Conservation (phyloP, 2,329 filamentous ascomycete genomes). For the Fusarium coffeatum region DNA sequence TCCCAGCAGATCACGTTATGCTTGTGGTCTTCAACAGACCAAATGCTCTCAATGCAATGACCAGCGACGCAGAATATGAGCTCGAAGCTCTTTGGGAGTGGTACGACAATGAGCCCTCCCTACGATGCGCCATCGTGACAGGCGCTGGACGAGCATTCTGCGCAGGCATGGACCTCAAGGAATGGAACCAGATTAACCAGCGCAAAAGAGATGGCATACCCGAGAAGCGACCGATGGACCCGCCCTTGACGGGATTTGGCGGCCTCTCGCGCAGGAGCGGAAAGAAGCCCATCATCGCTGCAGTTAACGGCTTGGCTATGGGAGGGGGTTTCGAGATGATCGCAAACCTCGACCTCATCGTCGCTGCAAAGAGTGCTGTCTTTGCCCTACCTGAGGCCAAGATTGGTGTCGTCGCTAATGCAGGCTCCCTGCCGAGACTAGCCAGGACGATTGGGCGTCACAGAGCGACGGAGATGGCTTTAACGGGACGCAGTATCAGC, state of each 20-base stretch:
- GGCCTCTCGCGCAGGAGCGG: slow-evolving; percentile 73
- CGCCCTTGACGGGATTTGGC: slow-evolving; percentile 65
- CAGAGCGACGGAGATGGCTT: slow-evolving; percentile 74
- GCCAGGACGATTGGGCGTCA: slow-evolving; percentile 73
- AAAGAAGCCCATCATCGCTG: slow-evolving; percentile 80
- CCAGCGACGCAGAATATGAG: slow-evolving; percentile 42
- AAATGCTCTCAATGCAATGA: slow-evolving; percentile 43
- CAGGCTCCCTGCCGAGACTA: slow-evolving; percentile 76
- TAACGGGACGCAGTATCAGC: slow-evolving; percentile 68
- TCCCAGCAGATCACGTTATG: slow-evolving; percentile 42
- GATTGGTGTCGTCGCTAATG: slow-evolving; percentile 76
- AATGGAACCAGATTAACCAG: slow-evolving; percentile 44
- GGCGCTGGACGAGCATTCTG: slow-evolving; percentile 74
- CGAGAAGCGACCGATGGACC: slow-evolving; percentile 44
- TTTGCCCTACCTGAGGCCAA: slow-evolving; percentile 80
- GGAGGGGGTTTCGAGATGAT: slow-evolving; percentile 84
- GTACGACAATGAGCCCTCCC: slow-evolving; percentile 70
- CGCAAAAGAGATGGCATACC: slow-evolving; percentile 36
- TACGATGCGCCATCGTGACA: slow-evolving; percentile 73
- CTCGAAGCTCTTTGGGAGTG: slow-evolving; percentile 65
- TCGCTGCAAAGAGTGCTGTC: slow-evolving; percentile 67
- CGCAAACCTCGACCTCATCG: slow-evolving; percentile 77
- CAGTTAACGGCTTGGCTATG: slow-evolving; percentile 79
- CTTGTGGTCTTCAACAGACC: slow-evolving; percentile 44
- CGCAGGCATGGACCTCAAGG: slow-evolving; percentile 73